Evolutionary conservation across 345 rosid species (phyloP).

Genomic region (Turritis glabra): DNA sequence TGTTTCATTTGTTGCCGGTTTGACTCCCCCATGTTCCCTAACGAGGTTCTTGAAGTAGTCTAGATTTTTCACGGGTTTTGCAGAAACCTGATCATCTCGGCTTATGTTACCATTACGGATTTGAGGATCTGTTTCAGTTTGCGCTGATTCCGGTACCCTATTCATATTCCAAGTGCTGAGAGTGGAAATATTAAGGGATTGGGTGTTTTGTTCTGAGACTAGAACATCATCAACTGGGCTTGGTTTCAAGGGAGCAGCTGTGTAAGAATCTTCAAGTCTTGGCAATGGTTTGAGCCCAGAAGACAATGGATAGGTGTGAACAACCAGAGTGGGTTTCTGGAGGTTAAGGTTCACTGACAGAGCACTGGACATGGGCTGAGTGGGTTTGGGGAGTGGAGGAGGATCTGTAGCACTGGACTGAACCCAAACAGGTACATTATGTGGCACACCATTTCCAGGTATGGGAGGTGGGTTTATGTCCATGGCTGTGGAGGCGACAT

Average conservation of each 20-base stretch:
- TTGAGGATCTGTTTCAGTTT: not conserved
- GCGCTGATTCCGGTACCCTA: not conserved
- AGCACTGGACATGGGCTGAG: not conserved
- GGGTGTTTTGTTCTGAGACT: conserved; percentile 1
- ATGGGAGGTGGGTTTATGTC: conserved; percentile 5
- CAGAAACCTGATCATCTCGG: conserved; percentile 11
- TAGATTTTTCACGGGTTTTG: conserved; percentile 37
- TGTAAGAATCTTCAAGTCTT: not conserved
- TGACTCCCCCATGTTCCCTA: conserved; percentile 56
- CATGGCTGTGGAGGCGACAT: conserved; percentile 4
- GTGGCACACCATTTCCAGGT: conserved; percentile 7
- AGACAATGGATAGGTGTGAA: conserved; percentile 6
- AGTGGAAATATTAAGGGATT: not conserved
- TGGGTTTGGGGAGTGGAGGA: conserved; percentile 10
- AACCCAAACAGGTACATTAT: not conserved
- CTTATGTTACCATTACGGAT: conserved; percentile 4
- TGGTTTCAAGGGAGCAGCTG: not conserved
- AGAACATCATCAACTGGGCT: conserved; percentile 11
- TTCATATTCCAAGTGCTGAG: conserved; percentile 10
- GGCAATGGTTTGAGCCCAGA: not conserved
- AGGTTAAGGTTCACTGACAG: not conserved
- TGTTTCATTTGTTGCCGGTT: conserved; percentile 18
- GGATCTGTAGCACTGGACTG: conserved; percentile 22
- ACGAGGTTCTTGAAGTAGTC: conserved; percentile 59
- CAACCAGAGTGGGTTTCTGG: not conserved